phyloP scores from a whole-genome alignment of 345 rosid genomes.

The thale cress (Arabidopsis thaliana) region DNA sequence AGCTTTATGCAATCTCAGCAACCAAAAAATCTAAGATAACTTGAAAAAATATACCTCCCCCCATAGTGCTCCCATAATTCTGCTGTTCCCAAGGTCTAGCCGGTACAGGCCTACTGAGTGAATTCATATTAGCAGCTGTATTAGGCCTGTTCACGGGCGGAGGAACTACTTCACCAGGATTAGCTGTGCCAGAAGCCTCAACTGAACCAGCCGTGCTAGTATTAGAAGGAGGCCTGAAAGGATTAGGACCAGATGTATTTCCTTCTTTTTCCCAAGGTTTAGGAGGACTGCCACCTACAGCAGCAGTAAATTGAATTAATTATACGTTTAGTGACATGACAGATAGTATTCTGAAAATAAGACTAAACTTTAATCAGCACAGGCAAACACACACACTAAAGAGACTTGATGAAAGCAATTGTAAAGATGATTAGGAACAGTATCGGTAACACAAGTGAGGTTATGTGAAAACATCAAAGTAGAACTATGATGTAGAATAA shows the following conservation, averaged over 20 bases:
- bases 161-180: slow-evolving; percentile 82
- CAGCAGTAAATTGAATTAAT: neutral
- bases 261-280: slow-evolving; percentile 98
- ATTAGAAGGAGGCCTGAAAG: slow-evolving; percentile 87
- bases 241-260: slow-evolving; percentile 70
- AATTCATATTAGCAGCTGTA: slow-evolving; percentile 54
- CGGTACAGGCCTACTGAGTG: slow-evolving; percentile 76
- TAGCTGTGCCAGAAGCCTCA: slow-evolving; percentile 95
- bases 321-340: neutral
- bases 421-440: neutral
- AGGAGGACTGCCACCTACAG: slow-evolving; percentile 69
- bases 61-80: slow-evolving; percentile 62
- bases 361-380: neutral
- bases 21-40: slow-evolving; percentile 9
- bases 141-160: slow-evolving; percentile 49
- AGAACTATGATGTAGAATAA: neutral
- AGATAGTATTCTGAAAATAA: slow-evolving; percentile 9
- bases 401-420: neutral
- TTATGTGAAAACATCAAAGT: neutral
- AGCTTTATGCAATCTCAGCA: slow-evolving; percentile 10
- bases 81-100: slow-evolving; percentile 93
- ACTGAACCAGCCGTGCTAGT: slow-evolving; percentile 92
- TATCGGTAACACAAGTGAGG: neutral
- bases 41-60: slow-evolving; percentile 47
- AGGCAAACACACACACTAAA: neutral